These are phyloP conservation scores for Euphorbia schlechtendalii DNA, from an alignment of 441 rosid species.

Conservation along the genomic window DNA sequence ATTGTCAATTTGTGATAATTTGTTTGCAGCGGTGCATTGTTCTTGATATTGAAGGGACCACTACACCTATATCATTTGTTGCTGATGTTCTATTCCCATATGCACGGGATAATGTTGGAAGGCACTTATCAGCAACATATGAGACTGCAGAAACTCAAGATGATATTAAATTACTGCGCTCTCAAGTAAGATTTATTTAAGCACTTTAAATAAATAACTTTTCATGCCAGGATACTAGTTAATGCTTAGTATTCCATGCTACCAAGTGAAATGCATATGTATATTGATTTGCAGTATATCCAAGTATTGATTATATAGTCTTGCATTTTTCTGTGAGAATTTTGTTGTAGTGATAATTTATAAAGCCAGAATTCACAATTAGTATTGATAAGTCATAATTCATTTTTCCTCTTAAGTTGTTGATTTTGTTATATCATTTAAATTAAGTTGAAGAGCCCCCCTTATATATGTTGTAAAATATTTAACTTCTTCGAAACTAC, in stretches of 20 bases:
- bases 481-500: not conserved
- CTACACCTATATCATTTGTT: constrained; percentile 82
- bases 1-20: too few relatives aligned
- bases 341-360: not conserved
- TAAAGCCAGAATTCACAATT: not conserved
- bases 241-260: too few relatives aligned
- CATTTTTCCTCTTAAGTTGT: not conserved
- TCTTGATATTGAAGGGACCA: constrained; percentile 88
- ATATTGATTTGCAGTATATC: not conserved
- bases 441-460: too few relatives aligned
- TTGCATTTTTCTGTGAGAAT: not conserved
- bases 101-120: constrained; percentile 71
- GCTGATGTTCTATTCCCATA: constrained; percentile 75
- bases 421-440: too few relatives aligned
- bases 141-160: constrained; percentile 63
- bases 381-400: not conserved
- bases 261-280: not conserved
- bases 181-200: too few relatives aligned
- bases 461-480: too few relatives aligned
- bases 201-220: too few relatives aligned
- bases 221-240: too few relatives aligned
- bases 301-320: not conserved
- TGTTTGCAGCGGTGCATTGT: constrained; percentile 59
- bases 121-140: constrained; percentile 59
- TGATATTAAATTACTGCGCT: constrained; percentile 53